phyloP scores from a whole-genome alignment of 805 yeast genomes.

The Yarrowia keelungensis region DNA sequence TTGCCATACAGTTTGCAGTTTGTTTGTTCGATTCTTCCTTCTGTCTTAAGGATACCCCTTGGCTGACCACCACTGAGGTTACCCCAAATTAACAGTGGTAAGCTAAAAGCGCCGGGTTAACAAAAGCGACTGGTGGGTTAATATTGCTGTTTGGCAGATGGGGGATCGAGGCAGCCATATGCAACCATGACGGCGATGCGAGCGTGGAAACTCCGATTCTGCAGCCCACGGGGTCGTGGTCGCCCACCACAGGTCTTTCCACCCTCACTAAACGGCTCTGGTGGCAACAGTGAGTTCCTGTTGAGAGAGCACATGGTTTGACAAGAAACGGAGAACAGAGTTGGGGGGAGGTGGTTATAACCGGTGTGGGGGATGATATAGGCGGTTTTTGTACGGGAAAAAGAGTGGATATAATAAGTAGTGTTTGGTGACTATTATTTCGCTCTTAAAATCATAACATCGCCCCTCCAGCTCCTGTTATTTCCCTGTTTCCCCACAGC shows the following conservation, averaged over 20 bases:
- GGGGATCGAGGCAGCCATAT: constrained; percentile 20
- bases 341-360: not conserved
- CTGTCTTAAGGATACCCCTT: not conserved
- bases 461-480: too few relatives aligned
- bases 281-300: constrained; percentile 17
- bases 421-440: too few relatives aligned
- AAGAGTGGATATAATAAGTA: too few relatives aligned
- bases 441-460: too few relatives aligned
- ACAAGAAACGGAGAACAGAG: constrained; percentile 12
- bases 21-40: too few relatives aligned
- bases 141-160: constrained; percentile 14
- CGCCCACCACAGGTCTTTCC: not conserved
- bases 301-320: constrained; percentile 13
- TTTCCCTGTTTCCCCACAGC: not conserved
- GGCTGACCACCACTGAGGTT: constrained; percentile 13
- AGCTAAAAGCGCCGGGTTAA: not conserved
- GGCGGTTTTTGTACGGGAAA: too few relatives aligned
- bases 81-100: constrained; percentile 4
- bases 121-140: not conserved
- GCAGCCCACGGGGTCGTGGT: not conserved
- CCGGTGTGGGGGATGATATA: too few relatives aligned
- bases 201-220: not conserved
- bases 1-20: too few relatives aligned
- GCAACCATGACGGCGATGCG: not conserved
- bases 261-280: not conserved